Percentiles rank a stretch among this genome's conserved stretches.
Evolutionary conservation across 176 grass and related monocot species (phyloP).

Genomic region (Avena sativa): DNA sequence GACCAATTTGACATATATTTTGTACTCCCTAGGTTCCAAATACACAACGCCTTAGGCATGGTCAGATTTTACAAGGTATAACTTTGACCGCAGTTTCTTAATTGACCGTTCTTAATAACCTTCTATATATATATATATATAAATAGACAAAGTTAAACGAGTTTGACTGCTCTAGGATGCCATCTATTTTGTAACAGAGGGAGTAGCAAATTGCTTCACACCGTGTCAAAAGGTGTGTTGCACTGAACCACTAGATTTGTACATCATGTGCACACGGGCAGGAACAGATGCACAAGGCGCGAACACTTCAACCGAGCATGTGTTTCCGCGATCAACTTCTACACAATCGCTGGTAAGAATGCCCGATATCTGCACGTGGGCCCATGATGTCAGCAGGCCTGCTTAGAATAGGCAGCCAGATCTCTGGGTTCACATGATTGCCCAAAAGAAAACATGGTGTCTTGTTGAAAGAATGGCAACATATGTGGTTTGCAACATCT

Average conservation of each 20-base stretch:
- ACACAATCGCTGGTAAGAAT: not conserved
- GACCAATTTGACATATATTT: not conserved
- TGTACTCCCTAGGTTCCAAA: not conserved
- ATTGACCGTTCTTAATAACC: not conserved
- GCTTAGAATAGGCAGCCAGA: not conserved
- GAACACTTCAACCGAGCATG: not conserved
- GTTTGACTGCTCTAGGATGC: not conserved
- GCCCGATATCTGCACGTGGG: not conserved
- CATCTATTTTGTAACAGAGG: not conserved
- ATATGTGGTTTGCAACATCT: not conserved
- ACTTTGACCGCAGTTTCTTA: not conserved
- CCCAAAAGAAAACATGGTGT: not conserved
- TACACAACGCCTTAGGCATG: not conserved
- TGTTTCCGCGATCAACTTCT: not conserved
- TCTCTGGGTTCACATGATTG: conserved; percentile 2
- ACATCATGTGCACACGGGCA: not conserved
- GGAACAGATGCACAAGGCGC: not conserved
- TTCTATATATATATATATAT: not conserved
- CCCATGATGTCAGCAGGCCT: not conserved
- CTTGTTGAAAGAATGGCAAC: not conserved
- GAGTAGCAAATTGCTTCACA: not conserved
- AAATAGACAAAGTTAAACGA: too few relatives aligned
- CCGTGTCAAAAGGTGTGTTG: not conserved
- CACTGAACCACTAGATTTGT: not conserved
- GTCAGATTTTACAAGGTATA: not conserved